phyloP scores from a whole-genome alignment of 345 rosid species.

The Hibiscus mutabilis region DNA sequence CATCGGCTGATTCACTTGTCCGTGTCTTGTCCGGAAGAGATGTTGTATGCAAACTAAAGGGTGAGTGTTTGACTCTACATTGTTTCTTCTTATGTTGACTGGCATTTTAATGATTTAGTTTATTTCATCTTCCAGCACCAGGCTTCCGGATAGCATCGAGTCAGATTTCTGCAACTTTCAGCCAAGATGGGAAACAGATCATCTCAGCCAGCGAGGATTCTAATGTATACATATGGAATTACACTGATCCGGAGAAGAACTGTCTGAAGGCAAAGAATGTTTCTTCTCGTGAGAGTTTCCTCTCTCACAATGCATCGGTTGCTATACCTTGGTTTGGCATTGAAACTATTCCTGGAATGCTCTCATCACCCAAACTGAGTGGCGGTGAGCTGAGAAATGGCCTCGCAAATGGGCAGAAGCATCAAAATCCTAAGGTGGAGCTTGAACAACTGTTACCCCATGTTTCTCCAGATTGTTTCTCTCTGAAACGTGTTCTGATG shows the following conservation, averaged over 20 bases:
- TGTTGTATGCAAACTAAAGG: constrained; percentile 40
- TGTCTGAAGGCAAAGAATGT: constrained; percentile 22
- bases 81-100: neutral
- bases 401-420: neutral
- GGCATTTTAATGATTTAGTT: constrained; percentile 2
- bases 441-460: constrained; percentile 17
- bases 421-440: constrained; percentile 19
- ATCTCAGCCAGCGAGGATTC: constrained; percentile 51
- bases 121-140: constrained; percentile 23
- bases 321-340: constrained; percentile 56
- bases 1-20: constrained; percentile 54
- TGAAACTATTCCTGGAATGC: constrained; percentile 10
- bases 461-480: constrained; percentile 37
- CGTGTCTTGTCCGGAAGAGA: constrained; percentile 33
- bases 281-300: constrained; percentile 41
- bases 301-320: constrained; percentile 35
- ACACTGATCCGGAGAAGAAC: constrained; percentile 27
- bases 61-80: constrained; percentile 19
- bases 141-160: constrained; percentile 34
- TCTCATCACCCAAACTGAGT: constrained; percentile 16
- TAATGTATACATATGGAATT: constrained; percentile 48
- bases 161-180: constrained; percentile 48
- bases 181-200: constrained; percentile 52
- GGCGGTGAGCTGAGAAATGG: neutral
- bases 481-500: constrained; percentile 35